Evolutionary conservation across 2,329 filamentous ascomycete genomes (phyloP).

Genomic region (Cercospora nicotianae): DNA sequence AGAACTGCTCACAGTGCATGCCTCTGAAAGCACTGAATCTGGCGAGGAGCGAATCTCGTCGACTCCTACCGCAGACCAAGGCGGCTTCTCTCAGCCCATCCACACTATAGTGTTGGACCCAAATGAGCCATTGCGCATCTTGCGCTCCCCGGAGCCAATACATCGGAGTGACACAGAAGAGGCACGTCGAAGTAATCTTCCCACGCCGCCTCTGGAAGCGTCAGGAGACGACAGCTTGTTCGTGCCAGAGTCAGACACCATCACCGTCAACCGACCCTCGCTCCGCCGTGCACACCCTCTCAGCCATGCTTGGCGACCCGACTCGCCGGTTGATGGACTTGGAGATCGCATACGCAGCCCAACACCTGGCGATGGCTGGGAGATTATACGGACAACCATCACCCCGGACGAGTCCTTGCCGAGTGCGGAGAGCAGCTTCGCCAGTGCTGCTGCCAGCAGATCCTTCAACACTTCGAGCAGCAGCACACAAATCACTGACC

Average conservation of each 20-base stretch:
- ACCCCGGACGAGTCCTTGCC: conserved; percentile 79
- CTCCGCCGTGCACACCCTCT: conserved; percentile 32
- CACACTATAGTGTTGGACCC: conserved; percentile 19
- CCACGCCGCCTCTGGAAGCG: conserved; percentile 26
- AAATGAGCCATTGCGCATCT: conserved; percentile 22
- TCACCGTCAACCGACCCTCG: conserved; percentile 6
- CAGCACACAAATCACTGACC: conserved; percentile 38
- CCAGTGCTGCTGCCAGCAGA: conserved; percentile 60
- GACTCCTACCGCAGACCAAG: conserved; percentile 6
- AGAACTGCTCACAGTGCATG: not conserved
- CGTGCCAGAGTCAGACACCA: conserved; percentile 18
- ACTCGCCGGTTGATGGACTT: conserved; percentile 64
- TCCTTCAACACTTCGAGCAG: conserved; percentile 44
- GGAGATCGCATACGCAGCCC: conserved; percentile 82
- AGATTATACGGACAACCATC: conserved; percentile 75
- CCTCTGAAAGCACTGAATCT: not conserved
- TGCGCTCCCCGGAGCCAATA: conserved; percentile 25
- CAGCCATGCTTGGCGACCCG: conserved; percentile 33
- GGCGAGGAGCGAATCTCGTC: conserved; percentile 16
- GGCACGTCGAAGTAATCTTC: conserved; percentile 21
- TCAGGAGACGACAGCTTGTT: conserved; percentile 29
- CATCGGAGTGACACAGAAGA: not conserved
- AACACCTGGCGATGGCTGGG: conserved; percentile 70
- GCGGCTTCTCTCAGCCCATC: conserved; percentile 11
- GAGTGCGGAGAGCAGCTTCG: conserved; percentile 79